These are phyloP conservation scores for Trametes gibbosa DNA, from an alignment of 768 basidiomycete genomes.

Conservation along the genomic window DNA sequence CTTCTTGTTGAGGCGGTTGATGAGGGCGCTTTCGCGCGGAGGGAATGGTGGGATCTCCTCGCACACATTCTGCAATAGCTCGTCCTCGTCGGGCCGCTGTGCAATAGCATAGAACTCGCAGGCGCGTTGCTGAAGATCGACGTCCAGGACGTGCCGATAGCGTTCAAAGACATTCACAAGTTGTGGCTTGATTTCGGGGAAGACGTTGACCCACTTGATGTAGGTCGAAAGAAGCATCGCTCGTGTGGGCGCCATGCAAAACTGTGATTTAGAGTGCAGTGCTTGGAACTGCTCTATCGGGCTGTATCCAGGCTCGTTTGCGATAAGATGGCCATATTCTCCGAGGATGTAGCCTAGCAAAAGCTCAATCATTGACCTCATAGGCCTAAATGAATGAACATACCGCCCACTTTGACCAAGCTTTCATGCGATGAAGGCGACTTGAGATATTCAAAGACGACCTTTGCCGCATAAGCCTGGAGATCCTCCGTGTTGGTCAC, in stretches of 20 bases:
- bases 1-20: constrained; percentile 85
- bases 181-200: constrained; percentile 96
- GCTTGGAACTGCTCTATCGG: constrained; percentile 93
- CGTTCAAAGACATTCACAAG: constrained; percentile 94
- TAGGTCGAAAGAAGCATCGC: constrained; percentile 94
- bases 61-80: constrained; percentile 89
- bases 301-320: constrained; percentile 90
- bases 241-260: constrained; percentile 88
- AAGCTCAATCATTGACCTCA: background rate
- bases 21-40: constrained; percentile 85
- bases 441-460: constrained; percentile 86
- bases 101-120: constrained; percentile 96
- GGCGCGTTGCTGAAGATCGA: constrained; percentile 96
- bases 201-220: constrained; percentile 99
- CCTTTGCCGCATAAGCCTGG: constrained; percentile 93
- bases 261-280: constrained; percentile 92
- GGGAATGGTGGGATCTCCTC: constrained; percentile 99
- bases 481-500: constrained; percentile 98
- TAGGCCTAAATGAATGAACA: constrained; percentile 17
- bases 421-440: constrained; percentile 87
- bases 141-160: constrained; percentile 95
- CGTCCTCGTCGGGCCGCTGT: constrained; percentile 82
- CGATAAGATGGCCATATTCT: constrained; percentile 97
- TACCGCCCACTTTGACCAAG: constrained; percentile 94
- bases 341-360: constrained; percentile 86